Evolutionary conservation across 2,329 filamentous ascomycete species (phyloP), one percentile per base, ranked within the genome.

Genomic region (Chalara sp.): DNA sequence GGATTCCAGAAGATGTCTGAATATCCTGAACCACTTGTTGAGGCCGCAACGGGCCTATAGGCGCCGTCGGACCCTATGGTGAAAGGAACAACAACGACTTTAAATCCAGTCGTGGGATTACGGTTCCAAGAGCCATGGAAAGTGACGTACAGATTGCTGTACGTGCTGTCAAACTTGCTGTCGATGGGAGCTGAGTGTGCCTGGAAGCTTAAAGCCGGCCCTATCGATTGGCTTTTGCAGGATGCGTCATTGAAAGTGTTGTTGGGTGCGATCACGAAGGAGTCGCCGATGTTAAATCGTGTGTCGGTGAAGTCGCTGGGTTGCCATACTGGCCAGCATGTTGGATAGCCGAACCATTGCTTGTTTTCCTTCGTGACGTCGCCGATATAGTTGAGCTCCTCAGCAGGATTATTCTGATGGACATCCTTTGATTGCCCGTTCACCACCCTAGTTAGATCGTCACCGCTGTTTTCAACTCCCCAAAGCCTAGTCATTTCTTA

Each of bases 311-410:
- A 75, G 46, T 75, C 61, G 11, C 68, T 61, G 0, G 78, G 74
- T 52, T 78, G 72, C 84, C 84, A 89, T 6, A 84, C 72, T 0
- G 84, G 72, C 59, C 81, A 86, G 68, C 86, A 89, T 42, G 73
- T 67, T 1, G 86, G 86, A 61, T 89, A 90, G 28, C 86, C 86
- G 60, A 83, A 85, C 65, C 65, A 67, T n/a, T 70, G 72, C 49
- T 68, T 64, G 13, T 63, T 50, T 10, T 59, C 62, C 0, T 56
- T 56, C 11, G 65, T 60, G 3, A 21, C 49, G 35, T 59, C 59
- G 4, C 86, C 85, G 53, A 86, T 79, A 64, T 80, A 87, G 66
- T 89, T 89, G 64, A 90, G 67, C 67, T 89, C 83, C 62, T 89
- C 86, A 12, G 76, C 86, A 0, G 86, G 86, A 60, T 89, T 89